Percentiles rank a stretch among this genome's conserved stretches.
These are phyloP conservation scores for Debaryomyces subglobosus DNA, from an alignment of 1,139 yeast genomes.

Conservation along the genomic window DNA sequence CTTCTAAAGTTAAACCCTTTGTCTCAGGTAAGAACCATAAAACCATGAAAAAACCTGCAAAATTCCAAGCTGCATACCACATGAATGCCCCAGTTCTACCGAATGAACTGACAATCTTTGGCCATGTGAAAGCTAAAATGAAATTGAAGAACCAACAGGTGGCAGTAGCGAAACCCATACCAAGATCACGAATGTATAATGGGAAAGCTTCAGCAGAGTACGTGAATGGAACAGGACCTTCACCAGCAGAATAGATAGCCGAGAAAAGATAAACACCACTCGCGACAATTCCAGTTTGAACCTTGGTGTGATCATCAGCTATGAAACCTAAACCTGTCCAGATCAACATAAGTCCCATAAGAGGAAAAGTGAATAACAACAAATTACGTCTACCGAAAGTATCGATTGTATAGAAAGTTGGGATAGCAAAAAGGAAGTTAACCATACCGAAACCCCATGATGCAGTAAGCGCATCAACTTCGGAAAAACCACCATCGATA, in stretches of 20 bases:
- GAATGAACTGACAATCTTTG: conserved; percentile 65
- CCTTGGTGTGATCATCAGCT: conserved; percentile 44
- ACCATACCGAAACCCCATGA: conserved; percentile 88
- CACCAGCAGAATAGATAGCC: conserved; percentile 79
- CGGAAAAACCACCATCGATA: conserved; percentile 64
- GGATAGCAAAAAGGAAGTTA: conserved; percentile 79
- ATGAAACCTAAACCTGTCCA: conserved; percentile 80
- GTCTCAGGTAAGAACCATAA: conserved; percentile 72
- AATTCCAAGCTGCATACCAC: conserved; percentile 87
- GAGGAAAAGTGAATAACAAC: conserved; percentile 73
- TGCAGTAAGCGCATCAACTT: conserved; percentile 67
- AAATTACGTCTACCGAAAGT: conserved; percentile 75
- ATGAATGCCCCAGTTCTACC: conserved; percentile 86
- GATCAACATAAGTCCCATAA: conserved; percentile 67
- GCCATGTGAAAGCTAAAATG: conserved; percentile 82
- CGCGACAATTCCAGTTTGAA: conserved; percentile 76
- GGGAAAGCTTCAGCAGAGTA: conserved; percentile 90
- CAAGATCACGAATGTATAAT: conserved; percentile 79
- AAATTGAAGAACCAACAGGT: conserved; percentile 88
- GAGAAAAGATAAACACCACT: conserved; percentile 76
- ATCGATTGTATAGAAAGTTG: conserved; percentile 84
- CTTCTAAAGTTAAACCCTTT: conserved; percentile 69
- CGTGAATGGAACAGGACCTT: conserved; percentile 91
- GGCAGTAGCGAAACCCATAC: conserved; percentile 84
- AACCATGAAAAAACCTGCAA: conserved; percentile 71